Base-by-base conservation (phyloP, 2,329 filamentous ascomycete genomes). In the Leptographium procerum region DNA sequence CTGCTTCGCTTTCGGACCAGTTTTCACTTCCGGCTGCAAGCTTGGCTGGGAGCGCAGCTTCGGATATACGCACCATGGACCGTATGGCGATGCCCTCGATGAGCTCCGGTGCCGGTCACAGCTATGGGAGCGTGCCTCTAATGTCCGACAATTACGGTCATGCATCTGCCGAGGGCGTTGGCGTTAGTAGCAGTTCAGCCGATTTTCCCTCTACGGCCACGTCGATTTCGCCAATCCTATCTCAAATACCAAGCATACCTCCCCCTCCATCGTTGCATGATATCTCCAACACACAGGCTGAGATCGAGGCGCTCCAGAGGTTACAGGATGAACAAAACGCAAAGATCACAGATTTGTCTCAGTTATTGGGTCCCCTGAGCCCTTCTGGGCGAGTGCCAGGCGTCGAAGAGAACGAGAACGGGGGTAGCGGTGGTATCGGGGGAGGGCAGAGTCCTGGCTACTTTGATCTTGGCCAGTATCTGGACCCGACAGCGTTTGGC, bases 381-480 rank as follows among this genome's bases (percentile, higher is more conserved):
- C 91, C 91, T 0, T 88, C 83, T 0, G 90, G 89, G 5, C 80
- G 82, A 19, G 88, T 95, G 40, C 88, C 89, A 1, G 88, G 88
- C 5, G 70, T 94, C 1, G 75, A 75, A 29, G 77, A 79, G 3
- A 61, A 67, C 11, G 66, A 64, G 16, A 34, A 51, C 22, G 40
- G 40, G 16, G 26, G 43, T 4, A 22, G 29, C 34, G 48, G 60
- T 14, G 16, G 33, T 5, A 59, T 48, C 19, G 47, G 45, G 16
- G 51, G 58, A 11, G 29, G 55, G 33, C 52, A 58, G 50, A 67
- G 73, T 19, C 64, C 64, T 9, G 65, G 73, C 13, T 70, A 69
- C 64, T 64, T 69, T 55, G 79, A 82, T 58, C 68, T 81, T 7
- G 78, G 81, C 55, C 76, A 81, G 64, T 82, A 73, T 62, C 66